Evolutionary conservation across 1,139 yeast genomes (phyloP).

Genomic region (Suhomyces choctaworum): DNA sequence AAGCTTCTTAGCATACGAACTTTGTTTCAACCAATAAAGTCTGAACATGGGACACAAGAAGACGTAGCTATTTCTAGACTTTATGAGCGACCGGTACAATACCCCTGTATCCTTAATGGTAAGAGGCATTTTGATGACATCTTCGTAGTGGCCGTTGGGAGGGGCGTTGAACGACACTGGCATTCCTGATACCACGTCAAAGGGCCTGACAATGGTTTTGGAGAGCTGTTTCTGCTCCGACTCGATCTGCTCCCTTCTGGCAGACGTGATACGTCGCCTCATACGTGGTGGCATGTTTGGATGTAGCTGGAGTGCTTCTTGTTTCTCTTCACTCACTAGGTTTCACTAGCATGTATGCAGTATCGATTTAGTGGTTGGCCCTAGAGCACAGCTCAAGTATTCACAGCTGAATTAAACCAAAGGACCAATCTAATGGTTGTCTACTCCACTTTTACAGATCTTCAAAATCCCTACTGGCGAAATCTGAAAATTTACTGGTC

Average conservation of each 20-base stretch:
- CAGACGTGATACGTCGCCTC: constrained; percentile 47
- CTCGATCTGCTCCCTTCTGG: constrained; percentile 50
- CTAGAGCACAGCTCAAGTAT: too few species aligned
- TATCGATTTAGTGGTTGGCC: too few species aligned
- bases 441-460: too few species aligned
- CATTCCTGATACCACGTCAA: constrained; percentile 64
- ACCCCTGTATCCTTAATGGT: constrained; percentile 74
- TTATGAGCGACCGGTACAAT: constrained; percentile 67
- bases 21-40: constrained; percentile 74
- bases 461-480: too few species aligned
- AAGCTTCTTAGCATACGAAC: constrained; percentile 46
- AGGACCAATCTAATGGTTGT: too few species aligned
- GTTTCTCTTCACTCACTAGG: too few species aligned
- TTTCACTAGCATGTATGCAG: too few species aligned
- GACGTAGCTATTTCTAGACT: constrained; percentile 74
- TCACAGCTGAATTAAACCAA: too few species aligned
- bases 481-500: too few species aligned
- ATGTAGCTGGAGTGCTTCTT: too few species aligned
- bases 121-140: constrained; percentile 62
- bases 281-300: constrained; percentile 43
- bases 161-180: constrained; percentile 68
- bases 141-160: constrained; percentile 52
- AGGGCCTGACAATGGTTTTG: constrained; percentile 56
- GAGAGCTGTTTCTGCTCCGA: constrained; percentile 47
- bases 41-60: constrained; percentile 70